These are phyloP conservation scores for Fusarium austroafricanum DNA, from an alignment of 2,329 filamentous ascomycete genomes.

Conservation along the genomic window DNA sequence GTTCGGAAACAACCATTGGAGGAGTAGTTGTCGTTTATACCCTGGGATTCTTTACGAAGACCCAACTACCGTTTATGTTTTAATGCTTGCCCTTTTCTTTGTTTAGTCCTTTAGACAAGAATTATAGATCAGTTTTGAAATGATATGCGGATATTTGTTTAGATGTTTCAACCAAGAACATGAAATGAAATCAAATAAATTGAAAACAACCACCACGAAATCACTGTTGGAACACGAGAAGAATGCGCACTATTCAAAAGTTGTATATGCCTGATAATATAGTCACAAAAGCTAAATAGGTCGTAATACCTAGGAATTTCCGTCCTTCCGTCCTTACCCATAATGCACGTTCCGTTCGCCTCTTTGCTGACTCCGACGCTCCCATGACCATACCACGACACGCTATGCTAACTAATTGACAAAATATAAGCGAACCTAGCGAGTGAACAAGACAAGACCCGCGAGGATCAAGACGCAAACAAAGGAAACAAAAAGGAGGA, in stretches of 20 bases:
- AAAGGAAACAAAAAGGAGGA: slow-evolving; percentile 17
- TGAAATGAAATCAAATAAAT: not conserved
- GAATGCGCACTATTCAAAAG: not conserved
- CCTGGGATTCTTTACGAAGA: slow-evolving; percentile 24
- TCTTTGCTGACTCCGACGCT: slow-evolving; percentile 32
- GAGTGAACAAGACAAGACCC: slow-evolving; percentile 21
- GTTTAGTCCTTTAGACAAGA: slow-evolving; percentile 14
- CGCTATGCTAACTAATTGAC: slow-evolving; percentile 32
- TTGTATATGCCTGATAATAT: slow-evolving; percentile 7
- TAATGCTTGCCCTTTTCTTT: slow-evolving; percentile 6
- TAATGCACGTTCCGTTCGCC: slow-evolving; percentile 18
- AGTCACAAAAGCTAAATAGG: not conserved
- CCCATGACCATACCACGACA: slow-evolving; percentile 19
- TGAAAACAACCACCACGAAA: not conserved
- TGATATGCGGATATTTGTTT: slow-evolving; percentile 40
- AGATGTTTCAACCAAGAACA: not conserved
- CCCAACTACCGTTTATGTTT: slow-evolving; percentile 10
- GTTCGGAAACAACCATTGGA: slow-evolving; percentile 29
- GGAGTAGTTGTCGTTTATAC: slow-evolving; percentile 42
- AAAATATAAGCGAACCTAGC: slow-evolving; percentile 26
- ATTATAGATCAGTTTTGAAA: slow-evolving; percentile 35
- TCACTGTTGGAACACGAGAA: not conserved
- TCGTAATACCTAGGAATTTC: not conserved
- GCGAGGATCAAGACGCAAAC: not conserved
- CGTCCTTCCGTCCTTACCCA: slow-evolving; percentile 1